Evolutionary conservation across 345 rosid species (phyloP).

Genomic region (Murraya koenigii): DNA sequence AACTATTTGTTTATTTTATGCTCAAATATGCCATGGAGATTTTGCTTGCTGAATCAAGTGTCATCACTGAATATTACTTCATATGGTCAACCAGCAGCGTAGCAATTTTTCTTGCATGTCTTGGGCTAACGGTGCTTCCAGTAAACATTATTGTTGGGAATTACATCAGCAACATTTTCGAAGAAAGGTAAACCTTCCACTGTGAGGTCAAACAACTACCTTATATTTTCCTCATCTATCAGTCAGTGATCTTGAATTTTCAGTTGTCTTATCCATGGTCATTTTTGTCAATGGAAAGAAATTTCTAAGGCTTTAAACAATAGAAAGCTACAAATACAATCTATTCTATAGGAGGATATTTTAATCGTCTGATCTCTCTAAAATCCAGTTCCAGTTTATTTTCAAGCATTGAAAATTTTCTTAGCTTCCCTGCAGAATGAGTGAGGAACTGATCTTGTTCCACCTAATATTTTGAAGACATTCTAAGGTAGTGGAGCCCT

Average conservation of each 20-base stretch:
- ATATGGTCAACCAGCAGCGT: slow-evolving; percentile 65
- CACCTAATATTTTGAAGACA: neutral
- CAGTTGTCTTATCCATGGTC: neutral
- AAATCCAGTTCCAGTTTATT: neutral
- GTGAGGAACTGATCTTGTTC: neutral
- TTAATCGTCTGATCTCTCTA: neutral
- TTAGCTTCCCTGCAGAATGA: neutral
- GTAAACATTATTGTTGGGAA: slow-evolving; percentile 68
- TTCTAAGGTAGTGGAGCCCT: too few relatives aligned
- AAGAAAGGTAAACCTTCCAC: slow-evolving; percentile 54
- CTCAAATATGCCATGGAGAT: slow-evolving; percentile 86
- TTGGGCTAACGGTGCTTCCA: slow-evolving; percentile 81
- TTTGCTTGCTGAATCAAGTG: slow-evolving; percentile 78
- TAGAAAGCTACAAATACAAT: neutral
- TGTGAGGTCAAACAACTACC: neutral
- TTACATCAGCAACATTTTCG: slow-evolving; percentile 79
- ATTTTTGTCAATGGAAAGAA: neutral
- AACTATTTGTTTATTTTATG: slow-evolving; percentile 76
- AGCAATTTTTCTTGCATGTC: slow-evolving; percentile 69
- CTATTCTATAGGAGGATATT: neutral
- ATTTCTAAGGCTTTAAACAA: neutral
- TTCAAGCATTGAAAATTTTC: neutral
- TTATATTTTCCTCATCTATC: neutral
- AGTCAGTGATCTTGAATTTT: neutral
- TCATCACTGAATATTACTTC: slow-evolving; percentile 64